Percentiles rank a stretch among this genome's conserved stretches.
These are phyloP conservation scores for Neurospora discreta DNA, from an alignment of 495 filamentous ascomycete genomes.

Conservation along the genomic window DNA sequence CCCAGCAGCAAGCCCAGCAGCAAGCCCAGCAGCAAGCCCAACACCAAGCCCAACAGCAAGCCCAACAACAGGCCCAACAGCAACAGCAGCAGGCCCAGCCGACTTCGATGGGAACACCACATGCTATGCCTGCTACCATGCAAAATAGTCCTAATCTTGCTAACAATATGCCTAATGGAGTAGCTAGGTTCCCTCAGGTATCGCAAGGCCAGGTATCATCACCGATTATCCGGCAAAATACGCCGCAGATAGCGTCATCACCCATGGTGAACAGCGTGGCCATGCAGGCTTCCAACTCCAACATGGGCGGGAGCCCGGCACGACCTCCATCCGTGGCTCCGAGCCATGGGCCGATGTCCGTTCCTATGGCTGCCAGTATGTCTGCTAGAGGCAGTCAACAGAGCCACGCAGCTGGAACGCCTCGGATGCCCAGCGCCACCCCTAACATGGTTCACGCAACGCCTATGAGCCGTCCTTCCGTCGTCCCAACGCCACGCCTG, in stretches of 20 bases:
- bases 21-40: conserved; percentile 39
- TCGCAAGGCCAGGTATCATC: conserved; percentile 66
- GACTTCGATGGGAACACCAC: not conserved
- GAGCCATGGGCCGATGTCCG: conserved; percentile 51
- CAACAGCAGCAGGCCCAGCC: not conserved
- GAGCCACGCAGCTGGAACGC: conserved; percentile 64
- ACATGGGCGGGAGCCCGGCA: conserved; percentile 65
- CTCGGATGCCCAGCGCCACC: conserved; percentile 67
- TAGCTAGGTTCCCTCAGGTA: conserved; percentile 45
- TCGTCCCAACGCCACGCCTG: conserved; percentile 62
- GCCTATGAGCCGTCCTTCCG: conserved; percentile 52
- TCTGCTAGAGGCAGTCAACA: conserved; percentile 70
- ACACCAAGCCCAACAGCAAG: conserved; percentile 29
- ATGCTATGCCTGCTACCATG: not conserved
- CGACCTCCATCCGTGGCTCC: conserved; percentile 69
- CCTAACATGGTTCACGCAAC: conserved; percentile 67
- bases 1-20: conserved; percentile 37
- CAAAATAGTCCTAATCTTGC: not conserved
- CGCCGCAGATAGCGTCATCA: conserved; percentile 67
- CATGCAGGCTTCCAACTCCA: conserved; percentile 72
- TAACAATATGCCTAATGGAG: conserved; percentile 38
- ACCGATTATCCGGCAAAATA: conserved; percentile 67
- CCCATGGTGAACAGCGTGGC: conserved; percentile 61
- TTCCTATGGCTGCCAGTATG: conserved; percentile 60
- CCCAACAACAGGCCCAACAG: conserved; percentile 22